Base-by-base conservation (phyloP, 805 yeast species). In the Candida cerambycidarum region DNA sequence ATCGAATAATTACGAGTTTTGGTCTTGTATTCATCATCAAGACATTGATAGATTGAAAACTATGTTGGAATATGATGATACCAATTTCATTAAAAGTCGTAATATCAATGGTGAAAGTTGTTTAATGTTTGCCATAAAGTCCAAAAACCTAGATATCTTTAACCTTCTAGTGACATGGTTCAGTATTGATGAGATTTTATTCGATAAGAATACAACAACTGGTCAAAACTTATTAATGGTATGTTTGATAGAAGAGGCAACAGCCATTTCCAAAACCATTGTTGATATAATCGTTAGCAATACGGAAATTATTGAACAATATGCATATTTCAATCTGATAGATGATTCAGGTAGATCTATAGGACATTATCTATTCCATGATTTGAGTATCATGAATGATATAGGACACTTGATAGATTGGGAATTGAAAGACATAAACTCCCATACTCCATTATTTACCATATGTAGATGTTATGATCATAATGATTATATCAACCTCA, bases 391-490 rank as follows among this genome's bases (percentile, higher is more conserved):
- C 0, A 73, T 88, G 11, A 54, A 57, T 5, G 56, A 53, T 12
- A 58, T 89, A 9, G 95, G 95, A 0, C 57, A 57, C 1, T 73
- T 67, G 33, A 65, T 89, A 4, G 71, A 86, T 53, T 92, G 97
- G 97, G 71, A 67, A 5, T 57, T 62, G 11, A 75, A 74, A 39
- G 97, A 90, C 56, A 48, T 54, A 10, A 79, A 76, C 45, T 79
- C 82, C 0, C 87, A 85, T 52, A 87, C 97, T 0, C 95, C 97
- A 0, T 63, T 92, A 8, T 79, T 85, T 60, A 75, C 88, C 2
- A 62, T 87, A 2, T 80, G 88, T 49, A 65, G 96, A 42, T 80
- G 89, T 49, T 90, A 90, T 61, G 97, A 89, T 58, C 89, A 85
- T 50, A 65, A 77, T 0, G 61, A 79, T 25, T 90, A 89, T 58